These are phyloP conservation scores for Straminergon stramineum DNA, from an alignment of 225 moss, liverwort and hornwort species.

Conservation along the genomic window DNA sequence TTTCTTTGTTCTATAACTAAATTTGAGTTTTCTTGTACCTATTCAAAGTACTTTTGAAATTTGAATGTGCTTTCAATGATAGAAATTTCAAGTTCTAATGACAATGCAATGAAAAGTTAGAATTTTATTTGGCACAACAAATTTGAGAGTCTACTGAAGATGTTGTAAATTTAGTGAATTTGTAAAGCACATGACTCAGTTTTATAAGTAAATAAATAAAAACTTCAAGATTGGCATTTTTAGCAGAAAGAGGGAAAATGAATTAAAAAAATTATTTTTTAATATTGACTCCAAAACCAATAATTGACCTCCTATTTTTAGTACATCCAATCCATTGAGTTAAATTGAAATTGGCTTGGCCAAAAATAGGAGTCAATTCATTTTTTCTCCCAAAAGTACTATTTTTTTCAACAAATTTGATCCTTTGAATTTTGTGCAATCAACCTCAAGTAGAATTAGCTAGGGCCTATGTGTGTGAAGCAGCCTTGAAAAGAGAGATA, in stretches of 20 bases:
- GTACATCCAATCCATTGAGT: too few species aligned
- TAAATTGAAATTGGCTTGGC: too few species aligned
- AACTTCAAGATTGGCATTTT: not conserved
- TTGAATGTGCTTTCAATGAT: not conserved
- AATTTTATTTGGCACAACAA: accelerated
- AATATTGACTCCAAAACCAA: too few species aligned
- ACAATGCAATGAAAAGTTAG: not conserved
- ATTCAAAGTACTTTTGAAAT: not conserved
- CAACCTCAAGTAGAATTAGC: too few species aligned
- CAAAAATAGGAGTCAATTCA: too few species aligned
- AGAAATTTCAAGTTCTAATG: not conserved
- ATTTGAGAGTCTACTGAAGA: accelerated
- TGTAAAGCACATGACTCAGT: not conserved
- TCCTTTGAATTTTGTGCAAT: too few species aligned
- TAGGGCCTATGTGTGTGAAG: too few species aligned
- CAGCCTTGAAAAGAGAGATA: too few species aligned
- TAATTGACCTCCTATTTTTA: too few species aligned
- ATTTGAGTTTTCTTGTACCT: not conserved
- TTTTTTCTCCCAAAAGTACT: too few species aligned
- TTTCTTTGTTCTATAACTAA: not conserved
- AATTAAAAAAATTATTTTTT: not conserved
- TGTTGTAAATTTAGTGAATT: not conserved
- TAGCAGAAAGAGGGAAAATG: not conserved
- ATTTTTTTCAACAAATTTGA: too few species aligned
- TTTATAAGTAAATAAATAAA: not conserved